These are phyloP conservation scores for Miamiensis avidus DNA, from an alignment of 169 alveolate species.

Conservation along the genomic window DNA sequence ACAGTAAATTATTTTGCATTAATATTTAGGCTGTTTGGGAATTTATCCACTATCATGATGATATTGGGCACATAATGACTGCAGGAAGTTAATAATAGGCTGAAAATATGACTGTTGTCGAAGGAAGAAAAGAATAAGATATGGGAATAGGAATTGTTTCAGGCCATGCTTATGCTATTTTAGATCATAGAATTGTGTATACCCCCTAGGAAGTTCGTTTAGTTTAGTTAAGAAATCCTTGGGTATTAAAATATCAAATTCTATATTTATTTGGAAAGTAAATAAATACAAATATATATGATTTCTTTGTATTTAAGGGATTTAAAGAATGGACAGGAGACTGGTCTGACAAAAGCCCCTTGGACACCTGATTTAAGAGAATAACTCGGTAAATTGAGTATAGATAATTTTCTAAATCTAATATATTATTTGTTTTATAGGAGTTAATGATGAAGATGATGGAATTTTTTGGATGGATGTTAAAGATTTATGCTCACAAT, in stretches of 20 bases:
- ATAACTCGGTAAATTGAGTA: slow-evolving; percentile 26
- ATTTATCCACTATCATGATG: not conserved
- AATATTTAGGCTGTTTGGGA: not conserved
- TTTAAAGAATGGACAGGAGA: slow-evolving; percentile 76
- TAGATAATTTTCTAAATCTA: no score
- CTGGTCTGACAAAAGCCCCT: slow-evolving; percentile 72
- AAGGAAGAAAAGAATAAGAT: slow-evolving; percentile 23
- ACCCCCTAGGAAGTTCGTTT: slow-evolving; percentile 48
- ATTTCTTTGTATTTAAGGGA: not conserved
- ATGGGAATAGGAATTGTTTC: slow-evolving; percentile 47
- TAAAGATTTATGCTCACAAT: slow-evolving; percentile 77
- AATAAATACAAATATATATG: not conserved
- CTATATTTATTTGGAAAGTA: no score
- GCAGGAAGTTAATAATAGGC: slow-evolving; percentile 34
- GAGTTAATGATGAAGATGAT: slow-evolving; percentile 68
- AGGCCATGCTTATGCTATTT: slow-evolving; percentile 56
- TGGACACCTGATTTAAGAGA: slow-evolving; percentile 77
- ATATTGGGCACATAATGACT: not conserved
- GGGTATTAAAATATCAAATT: slow-evolving; percentile 21
- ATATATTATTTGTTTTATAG: no score
- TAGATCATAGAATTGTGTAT: slow-evolving; percentile 4
- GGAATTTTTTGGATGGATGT: slow-evolving; percentile 87
- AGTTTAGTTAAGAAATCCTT: slow-evolving; percentile 55
- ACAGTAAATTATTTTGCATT: no score
- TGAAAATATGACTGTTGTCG: not conserved